Base-by-base conservation (phyloP, 2,329 filamentous ascomycete species). In the Fusarium chaquense region DNA sequence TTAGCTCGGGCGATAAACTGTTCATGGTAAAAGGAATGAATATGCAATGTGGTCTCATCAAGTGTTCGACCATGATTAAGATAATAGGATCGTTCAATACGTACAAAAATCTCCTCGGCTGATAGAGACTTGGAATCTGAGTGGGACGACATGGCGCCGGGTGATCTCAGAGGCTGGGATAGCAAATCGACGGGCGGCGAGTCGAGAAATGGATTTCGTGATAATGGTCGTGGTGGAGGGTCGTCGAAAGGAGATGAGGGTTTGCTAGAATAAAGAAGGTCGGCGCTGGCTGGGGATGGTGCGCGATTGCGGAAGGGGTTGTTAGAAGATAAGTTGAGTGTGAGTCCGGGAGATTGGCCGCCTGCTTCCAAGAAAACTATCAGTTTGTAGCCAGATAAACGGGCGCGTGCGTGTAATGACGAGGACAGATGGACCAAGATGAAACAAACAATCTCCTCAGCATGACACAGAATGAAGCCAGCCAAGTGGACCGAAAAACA, bases 261-360 rank as follows among this genome's bases (percentile, higher is more conserved):
- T 78, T 81, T 79, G 73, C 76, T 76, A 74, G 76, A 69, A 75
- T 75, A 72, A 47, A 70, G 68, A 59, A 76, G 67, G 44, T 82
- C 74, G 76, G 76, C 65, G 69, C 75, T 79, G 55, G 81, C 78
- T 52, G 87, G 90, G 69, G 91, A 92, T 38, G 84, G 83, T 69
- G 90, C 88, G 76, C 90, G 89, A 80, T 93, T 93, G 83, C 91
- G 90, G 76, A 89, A 94, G 67, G 92, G 92, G 78, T 94, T 94
- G 85, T 94, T 94, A 78, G 91, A 94, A 79, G 90, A 90, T 76
- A 94, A 87, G 80, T 89, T 91, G 78, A 91, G 82, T 57, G 86
- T 83, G 77, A 91, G 83, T 72, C 84, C 85, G 61, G 73, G 65
- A 60, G 72, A 70, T 63, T 75, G 65, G 40, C 67, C 65, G 69